Base-by-base conservation (phyloP, 768 basidiomycete species). In the Leccinum aurantiacum region DNA sequence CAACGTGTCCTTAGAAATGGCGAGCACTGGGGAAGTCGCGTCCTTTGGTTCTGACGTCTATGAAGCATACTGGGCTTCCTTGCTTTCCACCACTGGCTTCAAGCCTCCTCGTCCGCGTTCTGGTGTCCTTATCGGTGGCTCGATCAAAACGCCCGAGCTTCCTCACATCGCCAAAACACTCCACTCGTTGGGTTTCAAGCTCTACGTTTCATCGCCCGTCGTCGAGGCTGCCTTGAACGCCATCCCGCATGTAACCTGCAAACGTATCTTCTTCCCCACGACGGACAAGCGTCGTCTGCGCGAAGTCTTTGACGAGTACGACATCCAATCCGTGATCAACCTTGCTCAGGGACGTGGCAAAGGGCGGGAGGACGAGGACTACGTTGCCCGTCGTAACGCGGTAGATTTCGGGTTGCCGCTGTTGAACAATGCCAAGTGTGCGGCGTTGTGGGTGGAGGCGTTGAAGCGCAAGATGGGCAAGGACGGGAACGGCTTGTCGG, bases 11-110 rank as follows among this genome's bases (percentile, higher is more conserved):
- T 44, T 31, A 92, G 95, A 97, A 80, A 98, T 98, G 96, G 95
- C 95, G 3, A 95, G 92, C 69, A 98, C 96, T 7, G 96, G 96
- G 37, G 96, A 99, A 75, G 94, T 99, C 29, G 97, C 97, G 13
- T 88, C 91, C 65, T 99, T 98, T 73, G 97, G 95, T 35, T 84
- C 85, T 67, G 91, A 96, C 70, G 81, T 98, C 50, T 87, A 95
- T 64, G 97, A 99, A 76, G 97, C 96, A 14, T 95, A 95, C 76
- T 95, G 94, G 94, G 87, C 91, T 3, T 89, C 96, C 3, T 79
- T 97, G n/a, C 86, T 94, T 53, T 94, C 92, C 63, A 95, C 92
- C 8, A 99, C 94, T 29, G 95, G 95, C 15, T 97, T 98, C 84
- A 96, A 91, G 76, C 80, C 93, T 54, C 97, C 97, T 22, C 83